phyloP scores from a whole-genome alignment of 1,139 yeast species.

The Suhomyces ambrosiae region DNA sequence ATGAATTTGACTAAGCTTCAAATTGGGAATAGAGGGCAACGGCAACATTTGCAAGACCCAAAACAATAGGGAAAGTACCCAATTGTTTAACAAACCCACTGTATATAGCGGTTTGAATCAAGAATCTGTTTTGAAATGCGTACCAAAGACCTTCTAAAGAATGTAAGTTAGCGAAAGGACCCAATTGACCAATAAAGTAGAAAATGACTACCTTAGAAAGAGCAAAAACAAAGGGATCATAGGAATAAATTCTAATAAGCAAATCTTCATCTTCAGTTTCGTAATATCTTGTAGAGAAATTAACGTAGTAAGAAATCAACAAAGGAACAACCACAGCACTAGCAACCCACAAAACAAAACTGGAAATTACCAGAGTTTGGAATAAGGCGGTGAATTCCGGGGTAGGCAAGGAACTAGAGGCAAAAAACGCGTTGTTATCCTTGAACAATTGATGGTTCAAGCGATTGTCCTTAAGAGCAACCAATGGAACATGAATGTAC shows the following conservation, averaged over 20 bases:
- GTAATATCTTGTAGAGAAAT: conserved; percentile 50
- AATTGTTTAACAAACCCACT: conserved; percentile 36
- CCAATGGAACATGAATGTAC: conserved; percentile 39
- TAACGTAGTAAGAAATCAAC: conserved; percentile 51
- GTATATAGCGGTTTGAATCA: conserved; percentile 43
- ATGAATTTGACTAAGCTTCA: conserved; percentile 28
- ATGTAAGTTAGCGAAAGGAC: conserved; percentile 22
- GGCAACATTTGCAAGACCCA: conserved; percentile 51
- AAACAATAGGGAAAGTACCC: conserved; percentile 51
- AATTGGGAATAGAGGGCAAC: conserved; percentile 53
- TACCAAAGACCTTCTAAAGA: conserved; percentile 37
- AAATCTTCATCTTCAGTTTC: conserved; percentile 24
- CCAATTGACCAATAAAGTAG: conserved; percentile 40
- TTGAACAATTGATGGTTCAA: conserved; percentile 43
- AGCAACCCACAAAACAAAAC: conserved; percentile 44
- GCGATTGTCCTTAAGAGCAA: conserved; percentile 40
- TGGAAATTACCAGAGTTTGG: conserved; percentile 31
- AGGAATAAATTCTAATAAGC: conserved; percentile 45
- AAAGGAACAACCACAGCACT: conserved; percentile 48
- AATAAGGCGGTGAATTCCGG: conserved; percentile 42
- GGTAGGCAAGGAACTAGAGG: conserved; percentile 27
- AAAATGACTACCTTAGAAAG: conserved; percentile 50
- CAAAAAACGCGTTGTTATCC: conserved; percentile 35
- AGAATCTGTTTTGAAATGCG: conserved; percentile 38
- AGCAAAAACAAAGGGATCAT: conserved; percentile 63